Evolutionary conservation across 495 filamentous ascomycete genomes (phyloP).

Genomic region (Choiromyces venosus): DNA sequence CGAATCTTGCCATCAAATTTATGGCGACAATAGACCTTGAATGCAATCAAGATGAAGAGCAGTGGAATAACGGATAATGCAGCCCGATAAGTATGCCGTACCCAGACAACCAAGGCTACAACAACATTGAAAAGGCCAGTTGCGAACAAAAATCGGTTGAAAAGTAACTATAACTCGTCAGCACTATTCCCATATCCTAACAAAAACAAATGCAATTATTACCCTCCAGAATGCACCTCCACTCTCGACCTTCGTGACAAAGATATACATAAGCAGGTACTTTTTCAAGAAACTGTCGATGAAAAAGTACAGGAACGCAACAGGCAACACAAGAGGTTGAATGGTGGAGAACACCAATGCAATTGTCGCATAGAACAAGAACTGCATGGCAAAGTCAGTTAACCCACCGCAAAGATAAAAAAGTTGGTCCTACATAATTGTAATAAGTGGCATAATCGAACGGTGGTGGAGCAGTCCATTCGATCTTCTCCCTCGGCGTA

Average conservation of each 20-base stretch:
- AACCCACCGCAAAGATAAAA: background rate
- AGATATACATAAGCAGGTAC: constrained; percentile 89
- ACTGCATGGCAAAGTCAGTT: constrained; percentile 46
- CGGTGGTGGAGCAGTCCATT: constrained; percentile 81
- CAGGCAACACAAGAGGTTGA: constrained; percentile 84
- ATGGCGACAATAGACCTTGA: constrained; percentile 77
- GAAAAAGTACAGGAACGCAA: constrained; percentile 83
- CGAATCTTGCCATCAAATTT: constrained; percentile 70
- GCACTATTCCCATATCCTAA: background rate
- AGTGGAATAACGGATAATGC: constrained; percentile 58
- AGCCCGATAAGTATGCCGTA: constrained; percentile 21
- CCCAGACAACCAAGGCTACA: constrained; percentile 67
- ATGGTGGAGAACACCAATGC: constrained; percentile 78
- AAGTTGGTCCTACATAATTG: constrained; percentile 55
- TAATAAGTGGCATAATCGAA: constrained; percentile 97
- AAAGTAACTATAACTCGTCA: constrained; percentile 50
- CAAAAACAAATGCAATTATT: background rate
- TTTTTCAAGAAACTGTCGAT: constrained; percentile 89
- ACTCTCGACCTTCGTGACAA: constrained; percentile 92
- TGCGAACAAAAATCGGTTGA: constrained; percentile 86
- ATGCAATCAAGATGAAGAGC: constrained; percentile 70
- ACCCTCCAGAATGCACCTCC: constrained; percentile 87
- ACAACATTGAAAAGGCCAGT: constrained; percentile 72
- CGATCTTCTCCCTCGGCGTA: constrained; percentile 87
- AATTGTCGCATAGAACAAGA: constrained; percentile 88